Evolutionary conservation across 1,284 basidiomycete species (phyloP).

Genomic region (Trichosporon asahii): DNA sequence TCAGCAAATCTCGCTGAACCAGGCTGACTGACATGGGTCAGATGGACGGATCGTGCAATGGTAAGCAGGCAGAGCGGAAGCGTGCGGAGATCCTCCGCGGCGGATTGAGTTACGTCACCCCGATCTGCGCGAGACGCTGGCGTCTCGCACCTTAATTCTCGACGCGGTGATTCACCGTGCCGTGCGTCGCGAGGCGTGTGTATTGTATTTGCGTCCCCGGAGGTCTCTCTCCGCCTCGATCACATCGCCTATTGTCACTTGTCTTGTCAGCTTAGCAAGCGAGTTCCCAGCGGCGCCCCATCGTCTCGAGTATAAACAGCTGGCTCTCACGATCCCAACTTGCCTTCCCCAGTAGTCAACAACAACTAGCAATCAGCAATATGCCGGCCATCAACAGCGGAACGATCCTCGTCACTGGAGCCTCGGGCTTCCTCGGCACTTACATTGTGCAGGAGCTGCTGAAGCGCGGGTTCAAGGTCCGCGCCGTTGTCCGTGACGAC

Average conservation of each 20-base stretch:
- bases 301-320: background rate
- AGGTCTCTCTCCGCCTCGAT: background rate
- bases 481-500: constrained; percentile 57
- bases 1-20: background rate
- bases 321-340: background rate
- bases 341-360: too few relatives aligned
- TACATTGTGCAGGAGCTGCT: constrained; percentile 26
- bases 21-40: background rate
- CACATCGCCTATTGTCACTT: background rate
- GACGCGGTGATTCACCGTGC: background rate
- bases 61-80: background rate
- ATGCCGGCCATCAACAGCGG: constrained; percentile 54
- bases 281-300: background rate
- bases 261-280: background rate
- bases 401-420: constrained; percentile 50
- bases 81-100: background rate
- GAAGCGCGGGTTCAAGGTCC: constrained; percentile 48
- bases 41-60: background rate
- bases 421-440: constrained; percentile 46
- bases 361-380: background rate
- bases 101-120: background rate
- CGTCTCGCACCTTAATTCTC: background rate
- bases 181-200: background rate
- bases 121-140: background rate
- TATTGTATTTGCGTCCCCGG: background rate